Conservation (phyloP, 2,329 filamentous ascomycete species). For the Scopulariopsis brevicaulis region DNA sequence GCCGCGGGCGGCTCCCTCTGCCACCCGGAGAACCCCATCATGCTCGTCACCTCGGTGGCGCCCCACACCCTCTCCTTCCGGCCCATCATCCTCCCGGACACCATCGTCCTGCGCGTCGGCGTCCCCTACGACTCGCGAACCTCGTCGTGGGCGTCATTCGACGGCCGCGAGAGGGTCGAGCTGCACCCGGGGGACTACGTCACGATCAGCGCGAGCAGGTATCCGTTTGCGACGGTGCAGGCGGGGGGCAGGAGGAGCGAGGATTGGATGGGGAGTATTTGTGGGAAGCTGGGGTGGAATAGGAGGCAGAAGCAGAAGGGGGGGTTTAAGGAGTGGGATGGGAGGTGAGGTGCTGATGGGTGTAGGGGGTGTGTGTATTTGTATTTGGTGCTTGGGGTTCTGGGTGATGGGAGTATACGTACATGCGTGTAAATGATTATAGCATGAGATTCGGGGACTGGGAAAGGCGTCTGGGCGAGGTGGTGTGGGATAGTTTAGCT, state of each 20-base stretch:
- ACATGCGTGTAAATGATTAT: not conserved
- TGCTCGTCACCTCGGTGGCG: conserved; percentile 88
- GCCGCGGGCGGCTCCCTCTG: conserved; percentile 91
- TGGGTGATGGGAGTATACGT: not conserved
- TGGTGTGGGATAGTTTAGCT: too few species aligned
- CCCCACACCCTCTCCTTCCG: conserved; percentile 91
- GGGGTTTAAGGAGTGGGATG: not conserved
- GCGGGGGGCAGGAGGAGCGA: conserved; percentile 57
- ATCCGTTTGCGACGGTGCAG: conserved; percentile 70
- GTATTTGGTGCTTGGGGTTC: not conserved
- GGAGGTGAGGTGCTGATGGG: not conserved
- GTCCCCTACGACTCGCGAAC: conserved; percentile 91
- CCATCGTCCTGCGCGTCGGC: conserved; percentile 82
- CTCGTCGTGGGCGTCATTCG: conserved; percentile 94
- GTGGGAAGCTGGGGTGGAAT: conserved; percentile 71
- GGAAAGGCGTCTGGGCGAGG: too few species aligned
- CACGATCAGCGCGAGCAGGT: conserved; percentile 69
- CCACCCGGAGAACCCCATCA: conserved; percentile 93
- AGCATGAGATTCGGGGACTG: not conserved
- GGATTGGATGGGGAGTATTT: conserved; percentile 76
- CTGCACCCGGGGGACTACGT: conserved; percentile 71
- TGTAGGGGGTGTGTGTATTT: not conserved
- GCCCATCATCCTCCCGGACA: conserved; percentile 93
- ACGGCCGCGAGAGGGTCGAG: conserved; percentile 82
- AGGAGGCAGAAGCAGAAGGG: conserved; percentile 66